Conservation (phyloP, 2,329 filamentous ascomycete genomes). For the Pyrenochaeta sp. region DNA sequence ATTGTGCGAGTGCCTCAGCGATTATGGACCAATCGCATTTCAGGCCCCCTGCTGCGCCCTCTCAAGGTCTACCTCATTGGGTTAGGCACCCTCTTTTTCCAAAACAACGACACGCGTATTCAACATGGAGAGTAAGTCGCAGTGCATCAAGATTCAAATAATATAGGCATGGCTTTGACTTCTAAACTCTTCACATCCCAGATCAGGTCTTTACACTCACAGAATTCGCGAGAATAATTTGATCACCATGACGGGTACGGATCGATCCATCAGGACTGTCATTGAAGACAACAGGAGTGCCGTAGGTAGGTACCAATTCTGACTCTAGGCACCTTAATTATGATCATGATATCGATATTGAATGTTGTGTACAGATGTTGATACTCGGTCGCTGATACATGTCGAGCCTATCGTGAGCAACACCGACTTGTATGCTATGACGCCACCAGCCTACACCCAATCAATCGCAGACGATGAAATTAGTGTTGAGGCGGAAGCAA, state of each 20-base stretch:
- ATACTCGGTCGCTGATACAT: neutral
- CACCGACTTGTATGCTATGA: conserved; percentile 26
- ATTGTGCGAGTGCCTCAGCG: neutral
- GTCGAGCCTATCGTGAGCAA: conserved; percentile 15
- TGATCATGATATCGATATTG: neutral
- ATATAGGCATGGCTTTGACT: neutral
- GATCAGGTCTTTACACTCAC: neutral
- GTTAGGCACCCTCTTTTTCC: conserved; percentile 3
- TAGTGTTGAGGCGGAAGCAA: conserved; percentile 26
- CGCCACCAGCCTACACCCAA: conserved; percentile 31
- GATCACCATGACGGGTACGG: neutral
- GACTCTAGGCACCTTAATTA: too few relatives aligned
- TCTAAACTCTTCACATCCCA: neutral
- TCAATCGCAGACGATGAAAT: conserved; percentile 19
- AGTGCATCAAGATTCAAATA: neutral
- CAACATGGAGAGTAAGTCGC: neutral
- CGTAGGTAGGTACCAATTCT: neutral
- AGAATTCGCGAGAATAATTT: neutral
- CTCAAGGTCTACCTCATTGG: conserved; percentile 5
- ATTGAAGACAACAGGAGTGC: neutral
- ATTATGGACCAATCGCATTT: neutral
- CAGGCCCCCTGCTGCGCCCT: conserved; percentile 5
- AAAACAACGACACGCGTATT: neutral
- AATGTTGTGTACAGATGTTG: neutral
- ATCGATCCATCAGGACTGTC: neutral